Evolutionary conservation across 2,329 filamentous ascomycete genomes (phyloP).

Genomic region (Plenodomus biglobosus): DNA sequence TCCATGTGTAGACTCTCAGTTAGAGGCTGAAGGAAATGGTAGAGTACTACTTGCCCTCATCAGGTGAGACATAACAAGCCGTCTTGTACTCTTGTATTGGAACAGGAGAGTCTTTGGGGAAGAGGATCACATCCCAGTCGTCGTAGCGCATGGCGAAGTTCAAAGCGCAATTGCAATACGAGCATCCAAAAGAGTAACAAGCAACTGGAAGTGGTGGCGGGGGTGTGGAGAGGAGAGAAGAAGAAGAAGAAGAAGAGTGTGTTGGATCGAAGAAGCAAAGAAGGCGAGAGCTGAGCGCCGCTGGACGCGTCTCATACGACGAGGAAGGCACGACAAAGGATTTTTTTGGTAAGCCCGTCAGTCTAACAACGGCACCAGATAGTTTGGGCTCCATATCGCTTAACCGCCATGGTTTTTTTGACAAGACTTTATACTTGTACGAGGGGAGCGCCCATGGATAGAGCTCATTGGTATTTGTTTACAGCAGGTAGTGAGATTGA

Average conservation of each 20-base stretch:
- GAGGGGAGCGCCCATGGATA: too few species aligned
- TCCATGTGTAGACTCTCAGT: neutral
- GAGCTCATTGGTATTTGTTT: too few species aligned
- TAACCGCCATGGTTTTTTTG: too few species aligned
- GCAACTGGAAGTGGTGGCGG: slow-evolving; percentile 10
- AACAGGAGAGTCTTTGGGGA: slow-evolving; percentile 65
- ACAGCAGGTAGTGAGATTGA: neutral
- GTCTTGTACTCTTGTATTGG: slow-evolving; percentile 84
- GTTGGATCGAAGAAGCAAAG: slow-evolving; percentile 1
- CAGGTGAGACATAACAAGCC: slow-evolving; percentile 67
- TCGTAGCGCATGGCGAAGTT: slow-evolving; percentile 72
- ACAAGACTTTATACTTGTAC: too few species aligned
- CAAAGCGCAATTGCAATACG: slow-evolving; percentile 12
- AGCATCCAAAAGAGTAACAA: slow-evolving; percentile 21
- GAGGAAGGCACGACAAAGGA: slow-evolving; percentile 12
- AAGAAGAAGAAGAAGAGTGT: slow-evolving; percentile 6
- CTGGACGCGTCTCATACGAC: neutral
- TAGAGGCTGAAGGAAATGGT: neutral
- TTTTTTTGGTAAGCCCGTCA: neutral
- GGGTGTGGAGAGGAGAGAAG: slow-evolving; percentile 3
- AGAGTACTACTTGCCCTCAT: slow-evolving; percentile 36
- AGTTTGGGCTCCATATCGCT: neutral
- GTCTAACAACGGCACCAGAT: neutral
- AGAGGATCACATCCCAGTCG: slow-evolving; percentile 83
- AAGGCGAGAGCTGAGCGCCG: neutral